Percentiles rank a stretch among this genome's conserved stretches.
Evolutionary conservation across 2,329 filamentous ascomycete species (phyloP).

Genomic region (Neurospora crassa): DNA sequence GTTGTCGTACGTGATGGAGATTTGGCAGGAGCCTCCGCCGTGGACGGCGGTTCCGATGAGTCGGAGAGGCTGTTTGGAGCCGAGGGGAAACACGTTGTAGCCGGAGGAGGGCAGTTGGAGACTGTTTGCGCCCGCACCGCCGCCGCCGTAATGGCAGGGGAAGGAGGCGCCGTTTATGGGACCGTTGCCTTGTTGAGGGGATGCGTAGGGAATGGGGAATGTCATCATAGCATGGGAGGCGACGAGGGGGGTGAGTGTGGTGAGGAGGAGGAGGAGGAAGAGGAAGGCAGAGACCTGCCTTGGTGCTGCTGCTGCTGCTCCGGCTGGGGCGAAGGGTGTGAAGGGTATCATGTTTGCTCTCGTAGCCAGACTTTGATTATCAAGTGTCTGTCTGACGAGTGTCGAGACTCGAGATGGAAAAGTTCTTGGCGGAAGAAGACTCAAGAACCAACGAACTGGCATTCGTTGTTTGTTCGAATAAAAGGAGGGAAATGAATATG

Average conservation of each 20-base stretch:
- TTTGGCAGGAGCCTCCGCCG: conserved; percentile 75
- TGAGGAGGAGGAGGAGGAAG: not conserved
- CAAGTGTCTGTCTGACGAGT: not conserved
- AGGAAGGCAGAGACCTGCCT: not conserved
- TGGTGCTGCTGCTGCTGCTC: not conserved
- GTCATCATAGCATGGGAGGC: conserved; percentile 19
- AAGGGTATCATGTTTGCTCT: not conserved
- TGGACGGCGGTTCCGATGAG: conserved; percentile 23
- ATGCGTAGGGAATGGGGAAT: conserved; percentile 14
- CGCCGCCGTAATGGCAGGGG: conserved; percentile 13
- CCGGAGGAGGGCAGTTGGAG: not conserved
- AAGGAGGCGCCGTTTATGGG: conserved; percentile 13
- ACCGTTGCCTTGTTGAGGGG: conserved; percentile 5
- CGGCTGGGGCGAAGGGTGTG: not conserved
- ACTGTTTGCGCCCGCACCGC: not conserved
- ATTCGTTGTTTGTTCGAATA: not conserved
- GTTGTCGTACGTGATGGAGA: conserved; percentile 71
- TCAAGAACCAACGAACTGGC: not conserved
- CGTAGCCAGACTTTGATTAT: not conserved
- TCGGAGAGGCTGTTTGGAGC: conserved; percentile 15
- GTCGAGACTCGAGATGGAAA: not conserved
- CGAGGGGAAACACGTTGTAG: not conserved
- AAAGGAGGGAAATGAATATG: not conserved
- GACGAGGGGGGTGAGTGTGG: conserved; percentile 4
- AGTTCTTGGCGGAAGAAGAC: not conserved